These are phyloP conservation scores for Xylaria sp. DNA, from an alignment of 2,329 filamentous ascomycete species.

Conservation along the genomic window DNA sequence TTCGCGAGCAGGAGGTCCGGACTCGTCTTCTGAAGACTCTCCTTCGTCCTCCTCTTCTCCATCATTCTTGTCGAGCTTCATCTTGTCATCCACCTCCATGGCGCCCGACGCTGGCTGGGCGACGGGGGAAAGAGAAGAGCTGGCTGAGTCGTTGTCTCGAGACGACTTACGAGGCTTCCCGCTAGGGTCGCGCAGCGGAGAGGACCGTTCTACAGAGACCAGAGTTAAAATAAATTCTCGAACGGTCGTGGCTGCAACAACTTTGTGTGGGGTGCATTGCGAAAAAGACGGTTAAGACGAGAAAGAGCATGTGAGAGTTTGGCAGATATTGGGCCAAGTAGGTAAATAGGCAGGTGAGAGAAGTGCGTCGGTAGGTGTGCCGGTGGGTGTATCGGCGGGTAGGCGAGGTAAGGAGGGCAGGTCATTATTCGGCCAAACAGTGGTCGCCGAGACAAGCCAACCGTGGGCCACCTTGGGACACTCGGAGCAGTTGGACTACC, in stretches of 20 bases:
- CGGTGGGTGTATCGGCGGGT: background rate
- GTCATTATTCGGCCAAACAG: background rate
- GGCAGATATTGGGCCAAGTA: background rate
- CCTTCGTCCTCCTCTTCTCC: conserved; percentile 47
- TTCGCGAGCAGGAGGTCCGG: conserved; percentile 65
- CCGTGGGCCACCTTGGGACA: background rate
- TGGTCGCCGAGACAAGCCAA: conserved; percentile 5
- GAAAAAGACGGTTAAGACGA: background rate
- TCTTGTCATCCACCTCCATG: conserved; percentile 65
- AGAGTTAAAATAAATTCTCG: conserved; percentile 11
- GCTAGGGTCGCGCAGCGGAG: conserved; percentile 55
- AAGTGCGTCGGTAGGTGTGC: background rate
- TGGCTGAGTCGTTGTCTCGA: conserved; percentile 60
- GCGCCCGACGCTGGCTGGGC: conserved; percentile 56
- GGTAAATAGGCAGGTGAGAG: background rate
- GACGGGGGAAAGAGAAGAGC: conserved; percentile 65
- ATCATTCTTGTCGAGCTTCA: conserved; percentile 47
- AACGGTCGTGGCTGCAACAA: background rate
- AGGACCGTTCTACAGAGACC: conserved; percentile 55
- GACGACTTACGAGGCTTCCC: conserved; percentile 57
- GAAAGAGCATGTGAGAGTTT: background rate
- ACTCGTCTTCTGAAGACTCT: conserved; percentile 63
- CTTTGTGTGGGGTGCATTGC: background rate
- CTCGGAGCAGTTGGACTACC: background rate
- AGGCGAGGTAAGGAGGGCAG: background rate